Evolutionary conservation across 2,329 filamentous ascomycete species (phyloP).

Genomic region (Claviceps africana): DNA sequence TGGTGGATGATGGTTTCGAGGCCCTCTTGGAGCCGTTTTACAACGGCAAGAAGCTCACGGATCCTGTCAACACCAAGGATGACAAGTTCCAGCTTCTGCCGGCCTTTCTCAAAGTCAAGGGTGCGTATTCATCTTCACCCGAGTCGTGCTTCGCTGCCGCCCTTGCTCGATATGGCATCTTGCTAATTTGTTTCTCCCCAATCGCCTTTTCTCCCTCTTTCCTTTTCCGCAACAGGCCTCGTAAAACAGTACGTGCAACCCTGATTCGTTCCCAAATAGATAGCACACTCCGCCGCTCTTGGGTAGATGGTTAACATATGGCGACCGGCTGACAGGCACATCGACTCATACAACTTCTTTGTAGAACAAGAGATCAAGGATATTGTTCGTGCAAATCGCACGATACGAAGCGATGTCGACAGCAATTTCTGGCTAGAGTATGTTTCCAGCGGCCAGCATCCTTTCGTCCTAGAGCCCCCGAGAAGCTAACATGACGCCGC

Average conservation of each 20-base stretch:
- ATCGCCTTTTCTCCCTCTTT: background rate
- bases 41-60: slow-evolving; percentile 52
- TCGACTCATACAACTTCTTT: slow-evolving; percentile 98
- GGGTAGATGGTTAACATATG: slow-evolving; percentile 1
- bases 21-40: slow-evolving; percentile 54
- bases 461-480: background rate
- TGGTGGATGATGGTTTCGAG: slow-evolving; percentile 49
- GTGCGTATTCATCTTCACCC: slow-evolving; percentile 20
- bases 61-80: slow-evolving; percentile 49
- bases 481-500: background rate
- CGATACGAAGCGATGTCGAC: slow-evolving; percentile 82
- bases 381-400: slow-evolving; percentile 82
- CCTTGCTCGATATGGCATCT: background rate
- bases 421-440: slow-evolving; percentile 79
- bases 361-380: slow-evolving; percentile 94
- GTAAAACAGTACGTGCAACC: slow-evolving; percentile 59
- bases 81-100: slow-evolving; percentile 97
- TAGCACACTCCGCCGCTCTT: background rate
- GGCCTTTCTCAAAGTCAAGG: slow-evolving; percentile 96
- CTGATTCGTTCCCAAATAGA: background rate
- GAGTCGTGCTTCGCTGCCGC: background rate
- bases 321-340: slow-evolving; percentile 40
- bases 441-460: slow-evolving; percentile 11
- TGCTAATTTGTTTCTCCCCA: background rate
- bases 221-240: slow-evolving; percentile 33